Percentiles rank a stretch among this genome's conserved stretches.
Evolutionary conservation across 495 filamentous ascomycete species (phyloP).

Genomic region (Neurospora tetraspora): DNA sequence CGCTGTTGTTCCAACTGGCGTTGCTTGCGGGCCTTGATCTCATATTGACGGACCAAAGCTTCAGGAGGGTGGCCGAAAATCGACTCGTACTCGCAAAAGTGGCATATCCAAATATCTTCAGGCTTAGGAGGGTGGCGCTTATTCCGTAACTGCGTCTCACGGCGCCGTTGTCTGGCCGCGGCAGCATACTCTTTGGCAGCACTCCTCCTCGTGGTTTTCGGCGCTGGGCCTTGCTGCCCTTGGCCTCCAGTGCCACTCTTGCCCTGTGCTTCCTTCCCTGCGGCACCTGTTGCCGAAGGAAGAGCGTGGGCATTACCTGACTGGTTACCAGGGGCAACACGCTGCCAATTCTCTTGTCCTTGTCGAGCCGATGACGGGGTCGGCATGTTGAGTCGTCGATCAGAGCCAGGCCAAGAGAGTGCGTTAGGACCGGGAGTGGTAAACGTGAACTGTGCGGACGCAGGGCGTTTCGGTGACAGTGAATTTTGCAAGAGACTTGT

Average conservation of each 20-base stretch:
- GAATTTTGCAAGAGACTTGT: constrained; percentile 67
- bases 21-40: constrained; percentile 84
- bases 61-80: constrained; percentile 76
- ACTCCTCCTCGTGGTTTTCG: constrained; percentile 13
- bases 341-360: constrained; percentile 10
- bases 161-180: constrained; percentile 29
- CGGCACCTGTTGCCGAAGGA: background rate
- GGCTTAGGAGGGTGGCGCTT: constrained; percentile 61
- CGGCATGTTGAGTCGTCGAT: constrained; percentile 20
- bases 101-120: constrained; percentile 88
- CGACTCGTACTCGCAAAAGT: constrained; percentile 81
- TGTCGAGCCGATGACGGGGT: background rate
- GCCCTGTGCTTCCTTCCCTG: constrained; percentile 5
- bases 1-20: constrained; percentile 75
- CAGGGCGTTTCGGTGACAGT: constrained; percentile 45
- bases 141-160: constrained; percentile 45
- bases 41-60: constrained; percentile 83
- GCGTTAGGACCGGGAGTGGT: constrained; percentile 46
- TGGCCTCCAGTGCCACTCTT: background rate
- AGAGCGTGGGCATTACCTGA: background rate
- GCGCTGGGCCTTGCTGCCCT: constrained; percentile 2
- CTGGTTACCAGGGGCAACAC: constrained; percentile 5
- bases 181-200: constrained; percentile 11
- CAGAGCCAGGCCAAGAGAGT: constrained; percentile 47
- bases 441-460: constrained; percentile 84